phyloP scores from a whole-genome alignment of 129 eudicot genomes.

The Centrapalus pauciflorus region DNA sequence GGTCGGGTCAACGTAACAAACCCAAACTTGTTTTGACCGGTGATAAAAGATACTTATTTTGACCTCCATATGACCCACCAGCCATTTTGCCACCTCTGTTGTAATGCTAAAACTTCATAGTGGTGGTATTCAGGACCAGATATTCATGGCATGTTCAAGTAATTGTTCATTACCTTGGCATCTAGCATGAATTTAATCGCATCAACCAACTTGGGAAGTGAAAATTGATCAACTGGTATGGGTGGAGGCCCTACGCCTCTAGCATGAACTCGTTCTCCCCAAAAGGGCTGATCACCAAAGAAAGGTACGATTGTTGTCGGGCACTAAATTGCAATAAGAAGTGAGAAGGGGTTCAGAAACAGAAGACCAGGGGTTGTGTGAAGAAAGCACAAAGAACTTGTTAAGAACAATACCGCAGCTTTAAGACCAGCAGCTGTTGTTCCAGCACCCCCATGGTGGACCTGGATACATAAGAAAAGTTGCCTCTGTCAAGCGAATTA shows the following conservation, averaged over 20 bases:
- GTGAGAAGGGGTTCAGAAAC: neutral
- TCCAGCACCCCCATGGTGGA: constrained; percentile 99
- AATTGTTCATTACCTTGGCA: constrained; percentile 49
- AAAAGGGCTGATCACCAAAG: constrained; percentile 96
- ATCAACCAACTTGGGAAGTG: constrained; percentile 73
- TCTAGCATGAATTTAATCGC: constrained; percentile 85
- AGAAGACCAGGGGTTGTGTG: neutral
- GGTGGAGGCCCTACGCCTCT: constrained; percentile 95
- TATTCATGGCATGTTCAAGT: neutral
- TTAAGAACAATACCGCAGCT: constrained; percentile 64
- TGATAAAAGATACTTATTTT: no score
- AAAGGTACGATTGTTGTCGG: constrained; percentile 94
- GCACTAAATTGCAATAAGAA: constrained; percentile 50
- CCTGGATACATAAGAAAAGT: constrained; percentile 36
- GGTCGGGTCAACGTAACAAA: no score
- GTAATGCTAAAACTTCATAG: neutral
- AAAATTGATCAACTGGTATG: constrained; percentile 77
- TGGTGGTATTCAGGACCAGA: neutral
- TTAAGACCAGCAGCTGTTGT: constrained; percentile 99
- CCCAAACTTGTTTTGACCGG: neutral
- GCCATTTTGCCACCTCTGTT: neutral
- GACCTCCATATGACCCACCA: no score
- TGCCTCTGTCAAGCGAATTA: neutral
- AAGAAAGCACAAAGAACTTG: neutral
- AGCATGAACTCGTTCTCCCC: constrained; percentile 95